Conservation (phyloP, 2,329 filamentous ascomycete genomes). For the Acrodontium crateriforme region DNA sequence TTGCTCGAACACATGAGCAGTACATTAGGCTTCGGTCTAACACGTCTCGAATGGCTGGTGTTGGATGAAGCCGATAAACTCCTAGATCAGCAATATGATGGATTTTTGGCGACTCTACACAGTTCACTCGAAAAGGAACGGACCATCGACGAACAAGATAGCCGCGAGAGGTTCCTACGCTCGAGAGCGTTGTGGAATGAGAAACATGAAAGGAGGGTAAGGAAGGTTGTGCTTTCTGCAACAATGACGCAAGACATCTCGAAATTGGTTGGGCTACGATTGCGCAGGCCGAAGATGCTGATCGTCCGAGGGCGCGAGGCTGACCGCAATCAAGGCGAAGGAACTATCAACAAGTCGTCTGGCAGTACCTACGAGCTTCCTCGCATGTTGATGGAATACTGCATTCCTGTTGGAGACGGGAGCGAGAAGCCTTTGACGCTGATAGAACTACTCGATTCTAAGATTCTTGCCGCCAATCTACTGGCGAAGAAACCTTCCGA, state of each 20-base stretch:
- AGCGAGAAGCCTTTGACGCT: conserved; percentile 61
- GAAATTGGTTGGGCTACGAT: conserved; percentile 57
- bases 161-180: conserved; percentile 14
- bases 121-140: conserved; percentile 10
- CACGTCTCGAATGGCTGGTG: conserved; percentile 72
- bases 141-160: conserved; percentile 12
- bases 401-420: conserved; percentile 36
- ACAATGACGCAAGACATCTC: conserved; percentile 83
- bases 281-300: conserved; percentile 62
- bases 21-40: conserved; percentile 68
- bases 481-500: no score
- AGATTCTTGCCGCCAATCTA: no score
- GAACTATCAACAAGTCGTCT: conserved; percentile 11
- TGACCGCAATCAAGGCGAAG: conserved; percentile 9
- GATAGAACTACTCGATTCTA: conserved; percentile 55
- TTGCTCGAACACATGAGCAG: conserved; percentile 81
- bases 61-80: conserved; percentile 91
- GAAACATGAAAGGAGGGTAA: conserved; percentile 35
- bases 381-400: conserved; percentile 31
- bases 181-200: conserved; percentile 22
- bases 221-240: conserved; percentile 78
- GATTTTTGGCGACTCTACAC: conserved; percentile 15
- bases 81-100: conserved; percentile 49
- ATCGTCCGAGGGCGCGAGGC: conserved; percentile 47
- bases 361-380: conserved; percentile 43